A percentile compares a stretch with the other conserved stretches of the same genome.
Conservation (phyloP, 768 basidiomycete species). For the Chiua virens region DNA sequence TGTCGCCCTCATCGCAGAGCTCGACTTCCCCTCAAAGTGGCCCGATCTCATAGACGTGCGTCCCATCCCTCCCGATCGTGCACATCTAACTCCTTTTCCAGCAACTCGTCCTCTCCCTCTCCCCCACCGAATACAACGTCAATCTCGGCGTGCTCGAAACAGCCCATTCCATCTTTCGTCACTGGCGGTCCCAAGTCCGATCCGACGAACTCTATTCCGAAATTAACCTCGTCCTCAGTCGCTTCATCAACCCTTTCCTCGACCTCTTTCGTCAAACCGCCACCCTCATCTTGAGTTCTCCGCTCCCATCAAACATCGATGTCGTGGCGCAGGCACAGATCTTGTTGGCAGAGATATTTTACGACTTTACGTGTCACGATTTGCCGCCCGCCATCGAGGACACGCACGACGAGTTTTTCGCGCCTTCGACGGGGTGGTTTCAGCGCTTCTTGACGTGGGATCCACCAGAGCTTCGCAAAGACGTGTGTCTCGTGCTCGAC, state of each 20-base stretch:
- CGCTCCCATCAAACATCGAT: constrained; percentile 39
- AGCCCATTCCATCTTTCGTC: constrained; percentile 92
- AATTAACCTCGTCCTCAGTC: constrained; percentile 86
- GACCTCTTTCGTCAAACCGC: constrained; percentile 75
- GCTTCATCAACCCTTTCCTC: constrained; percentile 84
- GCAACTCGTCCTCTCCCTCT: constrained; percentile 89
- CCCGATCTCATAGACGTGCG: constrained; percentile 86
- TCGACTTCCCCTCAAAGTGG: constrained; percentile 92
- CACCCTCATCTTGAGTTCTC: constrained; percentile 45
- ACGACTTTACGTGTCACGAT: constrained; percentile 94
- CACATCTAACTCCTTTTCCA: constrained; percentile 33
- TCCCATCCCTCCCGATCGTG: constrained; percentile 15
- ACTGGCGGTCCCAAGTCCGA: constrained; percentile 90
- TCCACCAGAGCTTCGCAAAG: constrained; percentile 61
- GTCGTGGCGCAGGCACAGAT: constrained; percentile 73
- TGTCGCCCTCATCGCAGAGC: constrained; percentile 85
- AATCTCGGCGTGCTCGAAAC: constrained; percentile 92
- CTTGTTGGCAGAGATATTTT: constrained; percentile 82
- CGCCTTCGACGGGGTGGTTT: constrained; percentile 65
- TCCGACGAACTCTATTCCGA: constrained; percentile 84
- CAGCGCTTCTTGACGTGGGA: constrained; percentile 83
- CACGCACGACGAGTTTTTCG: constrained; percentile 79
- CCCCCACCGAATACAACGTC: constrained; percentile 74
- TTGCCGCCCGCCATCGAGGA: constrained; percentile 95
- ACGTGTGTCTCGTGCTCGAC: constrained; percentile 42